A percentile compares a stretch with the other conserved stretches of the same genome.
Evolutionary conservation across 179 eudicot species (phyloP).

Genomic region (Dionaea muscipula): DNA sequence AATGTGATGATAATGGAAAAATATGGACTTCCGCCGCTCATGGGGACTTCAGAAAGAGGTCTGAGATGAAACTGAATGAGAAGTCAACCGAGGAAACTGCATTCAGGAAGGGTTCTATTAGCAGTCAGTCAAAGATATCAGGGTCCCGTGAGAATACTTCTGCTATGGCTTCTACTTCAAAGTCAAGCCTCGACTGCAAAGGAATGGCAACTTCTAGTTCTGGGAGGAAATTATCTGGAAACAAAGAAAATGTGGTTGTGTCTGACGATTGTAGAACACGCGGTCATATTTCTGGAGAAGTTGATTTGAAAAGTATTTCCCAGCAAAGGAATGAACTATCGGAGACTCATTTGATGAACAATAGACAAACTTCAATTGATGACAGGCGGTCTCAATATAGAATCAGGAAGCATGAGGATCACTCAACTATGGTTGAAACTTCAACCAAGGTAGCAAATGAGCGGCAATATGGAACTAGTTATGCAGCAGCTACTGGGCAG

Average conservation of each 20-base stretch:
- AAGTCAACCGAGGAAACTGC: slow-evolving; percentile 20
- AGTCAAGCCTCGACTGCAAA: too few species aligned
- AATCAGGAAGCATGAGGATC: slow-evolving; percentile 20
- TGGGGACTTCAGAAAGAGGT: slow-evolving; percentile 56
- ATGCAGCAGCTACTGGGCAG: slow-evolving; percentile 15
- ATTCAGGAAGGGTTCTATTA: slow-evolving; percentile 18
- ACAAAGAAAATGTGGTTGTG: slow-evolving; percentile 15
- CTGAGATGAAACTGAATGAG: slow-evolving; percentile 65
- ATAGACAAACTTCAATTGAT: slow-evolving; percentile 15
- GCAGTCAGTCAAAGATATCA: slow-evolving; percentile 13
- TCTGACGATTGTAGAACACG: slow-evolving; percentile 23
- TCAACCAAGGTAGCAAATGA: slow-evolving; percentile 20
- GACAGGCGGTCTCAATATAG: slow-evolving; percentile 24
- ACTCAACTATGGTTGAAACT: slow-evolving; percentile 17
- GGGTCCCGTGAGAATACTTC: slow-evolving; percentile 21
- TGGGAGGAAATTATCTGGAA: slow-evolving; percentile 13
- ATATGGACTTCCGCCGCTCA: slow-evolving; percentile 22
- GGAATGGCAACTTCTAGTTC: slow-evolving; percentile 18
- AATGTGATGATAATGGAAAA: slow-evolving; percentile 14
- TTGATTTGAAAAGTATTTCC: slow-evolving; percentile 16
- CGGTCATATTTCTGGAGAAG: slow-evolving; percentile 24
- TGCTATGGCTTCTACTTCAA: slow-evolving; percentile 19
- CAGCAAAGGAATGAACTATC: slow-evolving; percentile 21
- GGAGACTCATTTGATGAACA: slow-evolving; percentile 21
- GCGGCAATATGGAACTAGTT: slow-evolving; percentile 17